phyloP scores from a whole-genome alignment of 768 basidiomycete genomes.

The Guyanaporus albipodus region DNA sequence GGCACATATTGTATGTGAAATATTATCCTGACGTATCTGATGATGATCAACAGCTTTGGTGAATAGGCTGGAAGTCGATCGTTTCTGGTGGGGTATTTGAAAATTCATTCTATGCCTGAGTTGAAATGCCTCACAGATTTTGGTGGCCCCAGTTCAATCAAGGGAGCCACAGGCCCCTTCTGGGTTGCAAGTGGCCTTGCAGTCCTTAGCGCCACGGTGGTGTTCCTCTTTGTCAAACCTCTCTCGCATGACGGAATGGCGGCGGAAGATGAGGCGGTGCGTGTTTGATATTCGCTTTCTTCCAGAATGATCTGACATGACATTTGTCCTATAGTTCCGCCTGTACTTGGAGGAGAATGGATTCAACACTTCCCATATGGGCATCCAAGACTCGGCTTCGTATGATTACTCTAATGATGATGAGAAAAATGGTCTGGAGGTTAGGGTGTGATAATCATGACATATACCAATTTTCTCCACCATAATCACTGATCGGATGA shows the following conservation, averaged over 20 bases:
- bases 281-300: slow-evolving; percentile 16
- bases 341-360: slow-evolving; percentile 75
- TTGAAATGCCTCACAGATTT: slow-evolving; percentile 41
- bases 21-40: neutral
- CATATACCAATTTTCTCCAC: neutral
- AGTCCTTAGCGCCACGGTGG: slow-evolving; percentile 69
- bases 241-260: slow-evolving; percentile 75
- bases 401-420: slow-evolving; percentile 15
- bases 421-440: slow-evolving; percentile 17
- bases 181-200: slow-evolving; percentile 87
- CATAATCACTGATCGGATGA: neutral
- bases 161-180: slow-evolving; percentile 81
- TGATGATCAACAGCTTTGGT: neutral
- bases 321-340: slow-evolving; percentile 55
- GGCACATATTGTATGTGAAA: slow-evolving; percentile 69
- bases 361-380: slow-evolving; percentile 76
- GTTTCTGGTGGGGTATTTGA: slow-evolving; percentile 46
- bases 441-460: slow-evolving; percentile 11
- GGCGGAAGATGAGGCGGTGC: slow-evolving; percentile 64
- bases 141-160: slow-evolving; percentile 46
- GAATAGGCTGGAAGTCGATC: slow-evolving; percentile 60
- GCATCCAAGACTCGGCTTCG: slow-evolving; percentile 35
- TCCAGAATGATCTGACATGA: slow-evolving; percentile 1
- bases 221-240: slow-evolving; percentile 70
- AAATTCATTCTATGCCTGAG: neutral